Percentiles rank a stretch among this genome's conserved stretches.
Conservation (phyloP, 129 eudicot genomes). For the Rutidosis leptorrhynchoides region DNA sequence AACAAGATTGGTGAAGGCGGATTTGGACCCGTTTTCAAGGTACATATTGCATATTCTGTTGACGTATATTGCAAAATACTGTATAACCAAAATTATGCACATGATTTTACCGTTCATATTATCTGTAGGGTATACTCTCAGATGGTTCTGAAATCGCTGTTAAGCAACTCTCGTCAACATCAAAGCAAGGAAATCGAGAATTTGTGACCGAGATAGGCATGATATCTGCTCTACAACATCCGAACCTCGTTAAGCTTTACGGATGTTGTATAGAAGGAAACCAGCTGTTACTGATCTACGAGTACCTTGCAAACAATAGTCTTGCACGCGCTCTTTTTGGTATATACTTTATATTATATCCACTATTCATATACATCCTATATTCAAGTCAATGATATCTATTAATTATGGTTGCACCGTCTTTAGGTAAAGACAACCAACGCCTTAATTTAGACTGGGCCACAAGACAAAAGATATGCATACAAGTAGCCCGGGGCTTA, state of each 20-base stretch:
- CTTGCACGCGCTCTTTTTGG: constrained; percentile 48
- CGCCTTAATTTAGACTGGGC: constrained; percentile 34
- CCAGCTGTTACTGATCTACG: constrained; percentile 38
- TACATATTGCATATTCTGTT: constrained; percentile 5
- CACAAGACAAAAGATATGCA: constrained; percentile 40
- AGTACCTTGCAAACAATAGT: constrained; percentile 42
- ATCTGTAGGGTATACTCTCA: constrained; percentile 33
- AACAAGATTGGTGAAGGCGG: constrained; percentile 96
- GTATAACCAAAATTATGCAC: neutral
- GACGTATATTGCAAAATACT: neutral
- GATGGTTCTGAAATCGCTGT: constrained; percentile 43
- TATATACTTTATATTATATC: constrained; percentile 17
- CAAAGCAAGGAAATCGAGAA: constrained; percentile 44
- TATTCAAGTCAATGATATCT: neutral
- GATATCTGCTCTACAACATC: constrained; percentile 45
- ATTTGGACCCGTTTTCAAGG: constrained; percentile 94
- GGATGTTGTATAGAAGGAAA: constrained; percentile 49
- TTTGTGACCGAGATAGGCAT: constrained; percentile 44
- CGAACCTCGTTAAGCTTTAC: constrained; percentile 39
- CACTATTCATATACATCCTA: neutral
- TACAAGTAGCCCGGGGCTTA: constrained; percentile 35
- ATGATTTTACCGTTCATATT: neutral
- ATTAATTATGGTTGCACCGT: neutral
- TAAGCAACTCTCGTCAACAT: constrained; percentile 40
- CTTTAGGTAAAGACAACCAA: constrained; percentile 29